These are phyloP conservation scores for Volutella citrinella DNA, from an alignment of 2,329 filamentous ascomycete species.

Conservation along the genomic window DNA sequence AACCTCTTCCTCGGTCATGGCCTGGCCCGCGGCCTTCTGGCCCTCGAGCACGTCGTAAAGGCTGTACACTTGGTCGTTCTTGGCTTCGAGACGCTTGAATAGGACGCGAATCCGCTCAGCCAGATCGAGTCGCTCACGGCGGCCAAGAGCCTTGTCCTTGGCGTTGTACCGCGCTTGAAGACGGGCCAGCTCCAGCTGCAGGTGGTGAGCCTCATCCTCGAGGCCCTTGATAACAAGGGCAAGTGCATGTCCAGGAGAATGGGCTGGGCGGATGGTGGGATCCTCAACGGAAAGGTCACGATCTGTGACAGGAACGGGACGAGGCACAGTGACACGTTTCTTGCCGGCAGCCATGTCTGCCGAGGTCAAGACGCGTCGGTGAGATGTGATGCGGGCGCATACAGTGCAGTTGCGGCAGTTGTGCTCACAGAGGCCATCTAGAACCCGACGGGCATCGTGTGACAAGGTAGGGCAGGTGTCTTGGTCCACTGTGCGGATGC, in stretches of 20 bases:
- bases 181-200: slow-evolving; percentile 66
- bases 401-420: slow-evolving; percentile 56
- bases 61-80: slow-evolving; percentile 77
- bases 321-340: slow-evolving; percentile 60
- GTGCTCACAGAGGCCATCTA: slow-evolving; percentile 53
- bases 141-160: slow-evolving; percentile 64
- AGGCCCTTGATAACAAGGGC: slow-evolving; percentile 80
- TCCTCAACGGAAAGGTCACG: slow-evolving; percentile 50
- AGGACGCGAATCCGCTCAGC: slow-evolving; percentile 60
- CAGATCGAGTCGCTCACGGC: slow-evolving; percentile 60
- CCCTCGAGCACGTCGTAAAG: slow-evolving; percentile 82
- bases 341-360: slow-evolving; percentile 41
- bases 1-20: slow-evolving; percentile 60
- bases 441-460: slow-evolving; percentile 48
- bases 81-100: slow-evolving; percentile 64
- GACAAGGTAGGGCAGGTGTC: slow-evolving; percentile 47
- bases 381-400: slow-evolving; percentile 51
- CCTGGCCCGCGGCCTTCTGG: slow-evolving; percentile 63
- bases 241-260: slow-evolving; percentile 69
- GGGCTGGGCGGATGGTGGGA: slow-evolving; percentile 61
- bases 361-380: slow-evolving; percentile 36
- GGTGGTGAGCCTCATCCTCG: slow-evolving; percentile 74
- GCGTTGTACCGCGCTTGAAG: slow-evolving; percentile 62
- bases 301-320: slow-evolving; percentile 65
- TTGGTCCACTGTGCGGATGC: slow-evolving; percentile 23